Conservation (phyloP, 345 rosid genomes). For the Eucalyptus victrix region DNA sequence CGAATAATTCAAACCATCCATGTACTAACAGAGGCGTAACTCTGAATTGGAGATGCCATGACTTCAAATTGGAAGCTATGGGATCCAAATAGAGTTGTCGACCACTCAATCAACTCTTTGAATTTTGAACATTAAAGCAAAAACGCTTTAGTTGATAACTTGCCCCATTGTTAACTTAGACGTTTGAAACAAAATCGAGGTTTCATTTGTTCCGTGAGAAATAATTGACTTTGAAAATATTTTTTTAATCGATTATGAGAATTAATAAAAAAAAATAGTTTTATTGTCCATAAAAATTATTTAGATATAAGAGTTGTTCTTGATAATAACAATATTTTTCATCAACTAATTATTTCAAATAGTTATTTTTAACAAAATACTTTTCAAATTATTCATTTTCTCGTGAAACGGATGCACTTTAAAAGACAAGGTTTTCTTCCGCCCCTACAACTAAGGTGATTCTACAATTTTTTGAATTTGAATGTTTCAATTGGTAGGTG, state of each 20-base stretch:
- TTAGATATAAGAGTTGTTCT: not conserved
- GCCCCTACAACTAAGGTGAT: not conserved
- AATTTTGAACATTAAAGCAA: not conserved
- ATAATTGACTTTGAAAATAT: not conserved
- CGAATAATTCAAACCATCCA: too few relatives aligned
- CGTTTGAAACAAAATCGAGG: not conserved
- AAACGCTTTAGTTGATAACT: not conserved
- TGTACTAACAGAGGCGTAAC: not conserved
- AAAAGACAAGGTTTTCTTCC: not conserved
- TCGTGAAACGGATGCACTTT: accelerated
- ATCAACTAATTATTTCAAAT: not conserved
- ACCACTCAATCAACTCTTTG: not conserved
- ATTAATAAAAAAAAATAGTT: not conserved
- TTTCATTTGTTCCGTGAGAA: too few relatives aligned
- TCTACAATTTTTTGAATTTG: not conserved
- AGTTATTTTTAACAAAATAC: accelerated
- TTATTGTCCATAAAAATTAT: not conserved
- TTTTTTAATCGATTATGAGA: not conserved
- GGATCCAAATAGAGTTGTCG: not conserved
- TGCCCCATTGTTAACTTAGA: not conserved
- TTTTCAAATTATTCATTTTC: not conserved
- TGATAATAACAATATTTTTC: not conserved
- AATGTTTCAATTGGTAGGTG: not conserved
- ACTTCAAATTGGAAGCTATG: not conserved
- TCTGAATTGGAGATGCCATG: not conserved